Evolutionary conservation across 805 yeast species (phyloP), one percentile per base, ranked within the genome.

Genomic region (Jamesozyma hellenica): DNA sequence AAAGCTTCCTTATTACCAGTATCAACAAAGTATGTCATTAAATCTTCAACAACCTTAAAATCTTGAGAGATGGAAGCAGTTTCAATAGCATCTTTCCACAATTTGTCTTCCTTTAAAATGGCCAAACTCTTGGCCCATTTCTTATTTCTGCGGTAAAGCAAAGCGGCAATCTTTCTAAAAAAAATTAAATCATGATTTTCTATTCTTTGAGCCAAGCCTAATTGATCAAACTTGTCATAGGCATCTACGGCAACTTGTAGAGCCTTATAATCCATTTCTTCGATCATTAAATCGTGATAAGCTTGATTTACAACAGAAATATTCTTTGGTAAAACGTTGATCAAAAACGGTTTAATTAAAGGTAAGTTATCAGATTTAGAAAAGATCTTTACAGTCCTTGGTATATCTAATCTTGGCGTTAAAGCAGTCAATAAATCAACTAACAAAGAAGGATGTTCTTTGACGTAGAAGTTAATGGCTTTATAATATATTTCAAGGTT

Each of bases 401-500:
- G 83, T 51, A 92, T 79, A 55, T 92, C 98, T 47, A 92, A 71
- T 65, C 95, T 84, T 42, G 96, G 85, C 13, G 88, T 73, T 57
- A 92, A 72, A 11, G 77, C 94, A 8, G 88, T 65, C 53, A 92
- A 71, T 61, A 92, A 71, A 58, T 92, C 98, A 42, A 83, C 82
- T 55, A 92, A 71, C 49, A 90, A 72, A 40, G 88, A 79, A 46
- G 98, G 98, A 64, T 87, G 94, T 66, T 87, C 90, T 39, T 76
- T 76, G 63, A 90, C 77, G 65, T 92, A 92, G 63, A 92, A 92
- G 69, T 85, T 88, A 57, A 92, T 84, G 11, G 97, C 96, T 68
- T 87, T 86, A 78, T 90, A 92, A 67, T 88, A 92, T 43, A 92
- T 87, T 70, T 92, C 98, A 63, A 92, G 71, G 67, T 92, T 92